Conservation (phyloP, 176 grass and related monocot species). For the Oryza longistaminata region DNA sequence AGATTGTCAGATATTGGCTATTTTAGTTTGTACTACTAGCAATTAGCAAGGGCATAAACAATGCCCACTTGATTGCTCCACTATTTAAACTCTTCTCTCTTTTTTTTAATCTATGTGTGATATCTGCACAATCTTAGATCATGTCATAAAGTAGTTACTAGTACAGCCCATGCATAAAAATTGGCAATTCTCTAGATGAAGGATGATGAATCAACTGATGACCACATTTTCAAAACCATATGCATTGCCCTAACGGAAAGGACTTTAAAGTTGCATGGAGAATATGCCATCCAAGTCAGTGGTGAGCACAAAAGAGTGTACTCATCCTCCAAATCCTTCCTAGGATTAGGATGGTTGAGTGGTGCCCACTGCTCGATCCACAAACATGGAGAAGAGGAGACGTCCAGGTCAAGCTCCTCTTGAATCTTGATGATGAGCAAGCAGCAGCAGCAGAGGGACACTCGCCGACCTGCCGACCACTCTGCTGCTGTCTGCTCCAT, state of each 20-base stretch:
- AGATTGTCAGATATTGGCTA: too few relatives aligned
- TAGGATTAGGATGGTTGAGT: background rate
- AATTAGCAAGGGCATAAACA: too few relatives aligned
- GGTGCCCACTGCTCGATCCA: background rate
- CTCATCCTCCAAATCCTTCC: background rate
- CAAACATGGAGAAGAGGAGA: background rate
- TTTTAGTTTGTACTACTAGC: too few relatives aligned
- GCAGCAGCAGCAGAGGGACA: too few relatives aligned
- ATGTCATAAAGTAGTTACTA: too few relatives aligned
- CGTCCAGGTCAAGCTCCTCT: too few relatives aligned
- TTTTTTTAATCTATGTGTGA: too few relatives aligned
- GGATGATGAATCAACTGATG: background rate
- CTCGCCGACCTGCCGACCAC: background rate
- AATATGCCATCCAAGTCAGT: conserved; percentile 18
- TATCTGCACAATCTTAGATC: too few relatives aligned
- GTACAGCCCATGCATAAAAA: too few relatives aligned
- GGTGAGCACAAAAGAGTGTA: background rate
- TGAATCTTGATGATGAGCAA: too few relatives aligned
- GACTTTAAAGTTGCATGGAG: background rate
- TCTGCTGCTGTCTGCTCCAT: background rate
- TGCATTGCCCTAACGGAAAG: conserved; percentile 2
- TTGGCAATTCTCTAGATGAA: background rate
- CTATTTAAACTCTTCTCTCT: too few relatives aligned
- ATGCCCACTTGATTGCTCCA: too few relatives aligned
- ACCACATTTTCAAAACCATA: background rate